Evolutionary conservation across 768 basidiomycete species (phyloP).

Genomic region (Panus rudis): DNA sequence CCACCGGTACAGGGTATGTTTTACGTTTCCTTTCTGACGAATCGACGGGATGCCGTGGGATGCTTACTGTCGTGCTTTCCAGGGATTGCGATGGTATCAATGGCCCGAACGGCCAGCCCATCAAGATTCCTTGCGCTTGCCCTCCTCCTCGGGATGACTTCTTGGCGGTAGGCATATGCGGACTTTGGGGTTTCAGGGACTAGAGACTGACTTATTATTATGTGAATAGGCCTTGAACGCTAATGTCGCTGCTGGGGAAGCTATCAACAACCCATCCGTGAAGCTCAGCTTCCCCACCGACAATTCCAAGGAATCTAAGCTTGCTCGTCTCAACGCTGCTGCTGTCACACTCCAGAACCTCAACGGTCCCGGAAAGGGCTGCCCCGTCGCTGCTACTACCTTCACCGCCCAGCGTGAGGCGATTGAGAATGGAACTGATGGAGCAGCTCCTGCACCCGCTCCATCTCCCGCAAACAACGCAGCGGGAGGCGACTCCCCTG

Average conservation of each 20-base stretch:
- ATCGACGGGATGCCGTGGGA: background rate
- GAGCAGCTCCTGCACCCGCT: slow-evolving; percentile 4
- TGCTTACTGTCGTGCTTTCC: background rate
- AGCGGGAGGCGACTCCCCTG: background rate
- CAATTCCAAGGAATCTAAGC: slow-evolving; percentile 30
- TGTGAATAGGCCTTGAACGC: slow-evolving; percentile 13
- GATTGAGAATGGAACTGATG: slow-evolving; percentile 9
- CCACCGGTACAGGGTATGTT: slow-evolving; percentile 23
- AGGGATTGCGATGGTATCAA: slow-evolving; percentile 22
- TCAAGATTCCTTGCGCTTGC: slow-evolving; percentile 36
- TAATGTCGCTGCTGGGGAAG: slow-evolving; percentile 25
- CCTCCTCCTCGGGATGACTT: slow-evolving; percentile 29
- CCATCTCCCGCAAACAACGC: slow-evolving; percentile 4
- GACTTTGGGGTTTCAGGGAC: background rate
- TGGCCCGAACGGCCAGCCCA: slow-evolving; percentile 25
- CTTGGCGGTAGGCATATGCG: slow-evolving; percentile 21
- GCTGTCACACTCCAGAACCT: slow-evolving; percentile 68
- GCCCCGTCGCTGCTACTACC: slow-evolving; percentile 59
- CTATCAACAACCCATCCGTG: slow-evolving; percentile 26
- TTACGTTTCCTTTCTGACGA: background rate
- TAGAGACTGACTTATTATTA: background rate
- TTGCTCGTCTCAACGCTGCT: slow-evolving; percentile 44
- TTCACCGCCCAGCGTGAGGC: slow-evolving; percentile 25
- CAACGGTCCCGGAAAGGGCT: slow-evolving; percentile 57
- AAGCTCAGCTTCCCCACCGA: slow-evolving; percentile 38